These are phyloP conservation scores for Fibroporia radiculosa DNA, from an alignment of 768 basidiomycete species.

Conservation along the genomic window DNA sequence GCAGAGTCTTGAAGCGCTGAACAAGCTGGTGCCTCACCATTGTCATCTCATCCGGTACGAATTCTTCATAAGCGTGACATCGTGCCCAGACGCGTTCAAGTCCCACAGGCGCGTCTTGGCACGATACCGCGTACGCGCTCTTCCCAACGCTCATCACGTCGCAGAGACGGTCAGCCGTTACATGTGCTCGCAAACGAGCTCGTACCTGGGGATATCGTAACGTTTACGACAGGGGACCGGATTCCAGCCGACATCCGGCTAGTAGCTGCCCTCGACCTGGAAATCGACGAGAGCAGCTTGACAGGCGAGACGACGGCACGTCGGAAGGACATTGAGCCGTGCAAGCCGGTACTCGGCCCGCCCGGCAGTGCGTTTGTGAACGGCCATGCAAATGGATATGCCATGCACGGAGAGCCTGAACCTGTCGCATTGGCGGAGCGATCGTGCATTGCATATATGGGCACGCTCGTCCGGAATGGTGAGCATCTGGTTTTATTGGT, in stretches of 20 bases:
- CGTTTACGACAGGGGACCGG: conserved; percentile 86
- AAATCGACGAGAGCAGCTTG: conserved; percentile 92
- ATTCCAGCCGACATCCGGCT: conserved; percentile 91
- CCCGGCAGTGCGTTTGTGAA: background rate
- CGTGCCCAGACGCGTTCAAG: too few species aligned
- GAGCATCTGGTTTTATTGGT: conserved; percentile 6
- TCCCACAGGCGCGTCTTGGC: too few species aligned
- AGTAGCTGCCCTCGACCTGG: conserved; percentile 72
- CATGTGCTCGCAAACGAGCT: conserved; percentile 94
- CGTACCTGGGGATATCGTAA: conserved; percentile 91
- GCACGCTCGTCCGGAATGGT: conserved; percentile 89
- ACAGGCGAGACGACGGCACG: conserved; percentile 89
- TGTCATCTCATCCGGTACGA: conserved; percentile 75
- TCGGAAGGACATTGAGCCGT: conserved; percentile 54
- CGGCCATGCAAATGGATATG: conserved; percentile 13
- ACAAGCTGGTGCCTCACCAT: conserved; percentile 95
- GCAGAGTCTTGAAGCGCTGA: conserved; percentile 88
- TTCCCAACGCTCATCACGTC: conserved; percentile 8
- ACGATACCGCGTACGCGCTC: too few species aligned
- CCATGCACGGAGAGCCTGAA: conserved; percentile 25
- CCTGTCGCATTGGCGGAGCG: conserved; percentile 70
- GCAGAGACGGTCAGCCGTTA: conserved; percentile 51
- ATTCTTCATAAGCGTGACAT: background rate
- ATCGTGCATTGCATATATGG: conserved; percentile 90
- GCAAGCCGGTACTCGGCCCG: conserved; percentile 30